Conservation (phyloP, 768 basidiomycete species). For the Rhizopogon vinicolor region DNA sequence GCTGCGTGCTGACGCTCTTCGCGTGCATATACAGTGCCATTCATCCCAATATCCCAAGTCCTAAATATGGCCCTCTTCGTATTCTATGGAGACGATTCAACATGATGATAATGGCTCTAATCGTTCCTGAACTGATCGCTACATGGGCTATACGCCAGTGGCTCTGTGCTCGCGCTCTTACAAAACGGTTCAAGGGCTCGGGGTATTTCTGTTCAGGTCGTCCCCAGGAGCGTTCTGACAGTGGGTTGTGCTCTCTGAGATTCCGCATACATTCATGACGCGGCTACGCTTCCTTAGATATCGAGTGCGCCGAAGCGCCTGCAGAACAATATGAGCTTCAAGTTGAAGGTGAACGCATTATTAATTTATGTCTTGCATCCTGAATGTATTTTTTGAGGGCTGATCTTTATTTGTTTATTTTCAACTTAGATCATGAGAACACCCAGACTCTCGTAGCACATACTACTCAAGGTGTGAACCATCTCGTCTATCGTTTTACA, state of each 20-base stretch:
- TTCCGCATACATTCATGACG: neutral
- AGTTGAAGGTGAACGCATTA: too few relatives aligned
- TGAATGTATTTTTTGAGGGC: neutral
- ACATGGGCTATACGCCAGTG: constrained; percentile 18
- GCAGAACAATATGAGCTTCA: neutral
- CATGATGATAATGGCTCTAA: constrained; percentile 12
- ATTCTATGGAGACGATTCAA: neutral
- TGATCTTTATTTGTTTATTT: neutral
- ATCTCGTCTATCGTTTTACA: neutral
- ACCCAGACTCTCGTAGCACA: neutral
- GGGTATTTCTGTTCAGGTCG: neutral
- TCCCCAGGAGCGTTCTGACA: neutral
- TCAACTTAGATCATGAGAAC: neutral
- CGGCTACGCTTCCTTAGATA: neutral
- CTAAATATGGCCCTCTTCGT: neutral
- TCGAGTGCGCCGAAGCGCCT: neutral
- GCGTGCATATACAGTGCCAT: constrained; percentile 21
- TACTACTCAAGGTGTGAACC: neutral
- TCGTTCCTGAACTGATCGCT: constrained; percentile 20
- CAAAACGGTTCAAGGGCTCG: neutral
- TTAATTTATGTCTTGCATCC: neutral
- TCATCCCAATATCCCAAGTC: constrained; percentile 21
- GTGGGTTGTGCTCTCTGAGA: neutral
- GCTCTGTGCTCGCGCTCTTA: constrained; percentile 2
- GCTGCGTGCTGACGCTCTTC: constrained; percentile 21